Conservation (phyloP, 2,329 filamentous ascomycete species). For the Pseudocercospora eumusae region DNA sequence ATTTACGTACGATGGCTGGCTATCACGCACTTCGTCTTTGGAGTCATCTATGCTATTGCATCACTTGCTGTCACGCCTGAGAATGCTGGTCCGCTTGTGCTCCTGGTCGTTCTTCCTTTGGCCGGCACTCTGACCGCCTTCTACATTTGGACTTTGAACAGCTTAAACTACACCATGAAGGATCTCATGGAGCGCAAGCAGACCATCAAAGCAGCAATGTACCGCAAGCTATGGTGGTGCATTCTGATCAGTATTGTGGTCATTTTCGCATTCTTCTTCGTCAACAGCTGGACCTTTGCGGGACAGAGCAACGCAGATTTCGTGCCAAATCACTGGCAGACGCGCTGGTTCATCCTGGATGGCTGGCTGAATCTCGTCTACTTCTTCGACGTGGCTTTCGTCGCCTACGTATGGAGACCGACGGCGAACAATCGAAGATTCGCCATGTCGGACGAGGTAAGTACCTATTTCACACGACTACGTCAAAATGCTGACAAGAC, state of each 20-base stretch:
- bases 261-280: slow-evolving; percentile 97
- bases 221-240: slow-evolving; percentile 98
- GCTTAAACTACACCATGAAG: slow-evolving; percentile 90
- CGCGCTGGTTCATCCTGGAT: slow-evolving; percentile 93
- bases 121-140: slow-evolving; percentile 92
- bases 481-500: slow-evolving; percentile 9
- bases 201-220: slow-evolving; percentile 90
- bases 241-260: slow-evolving; percentile 89
- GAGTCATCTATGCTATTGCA: slow-evolving; percentile 86
- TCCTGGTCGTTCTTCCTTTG: slow-evolving; percentile 89
- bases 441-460: slow-evolving; percentile 94
- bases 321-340: slow-evolving; percentile 96
- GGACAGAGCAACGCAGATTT: slow-evolving; percentile 83
- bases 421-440: slow-evolving; percentile 96
- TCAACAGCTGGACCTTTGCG: slow-evolving; percentile 94
- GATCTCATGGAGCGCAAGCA: slow-evolving; percentile 94
- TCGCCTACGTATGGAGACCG: slow-evolving; percentile 94
- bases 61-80: slow-evolving; percentile 88
- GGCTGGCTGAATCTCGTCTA: slow-evolving; percentile 98
- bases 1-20: slow-evolving; percentile 88
- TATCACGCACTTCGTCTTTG: slow-evolving; percentile 90
- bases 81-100: slow-evolving; percentile 81
- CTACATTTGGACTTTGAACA: slow-evolving; percentile 98
- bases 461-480: slow-evolving; percentile 21
- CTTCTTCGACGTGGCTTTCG: slow-evolving; percentile 85